These are phyloP conservation scores for Austroboletus eburneus DNA, from an alignment of 768 basidiomycete species.

Conservation along the genomic window DNA sequence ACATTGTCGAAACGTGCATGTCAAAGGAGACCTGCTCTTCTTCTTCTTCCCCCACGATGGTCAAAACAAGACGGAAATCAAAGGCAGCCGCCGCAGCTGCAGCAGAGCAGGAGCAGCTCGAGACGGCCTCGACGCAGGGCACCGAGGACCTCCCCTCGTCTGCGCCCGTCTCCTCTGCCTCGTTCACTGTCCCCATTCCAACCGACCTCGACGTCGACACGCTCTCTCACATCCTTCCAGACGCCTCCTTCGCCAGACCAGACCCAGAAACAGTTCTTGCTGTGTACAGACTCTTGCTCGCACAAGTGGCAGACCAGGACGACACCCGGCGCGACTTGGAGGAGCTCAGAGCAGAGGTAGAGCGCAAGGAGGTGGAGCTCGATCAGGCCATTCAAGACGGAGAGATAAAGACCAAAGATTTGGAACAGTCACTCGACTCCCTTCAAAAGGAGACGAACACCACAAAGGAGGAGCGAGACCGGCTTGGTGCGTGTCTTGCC, in stretches of 20 bases:
- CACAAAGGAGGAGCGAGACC: conserved; percentile 59
- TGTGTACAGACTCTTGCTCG: conserved; percentile 59
- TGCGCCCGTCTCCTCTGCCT: conserved; percentile 18
- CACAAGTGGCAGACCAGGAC: conserved; percentile 54
- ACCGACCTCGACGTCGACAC: conserved; percentile 63
- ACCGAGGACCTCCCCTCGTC: conserved; percentile 34
- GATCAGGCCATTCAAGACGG: conserved; percentile 82
- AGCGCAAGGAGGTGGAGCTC: conserved; percentile 76
- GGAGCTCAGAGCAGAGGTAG: conserved; percentile 59
- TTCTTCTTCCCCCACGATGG: conserved; percentile 23
- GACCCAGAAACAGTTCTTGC: conserved; percentile 56
- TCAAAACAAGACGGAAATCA: conserved; percentile 59
- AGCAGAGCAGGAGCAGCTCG: conserved; percentile 30
- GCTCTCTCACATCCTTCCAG: conserved; percentile 59
- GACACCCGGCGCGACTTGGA: conserved; percentile 60
- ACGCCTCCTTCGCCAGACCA: conserved; percentile 50
- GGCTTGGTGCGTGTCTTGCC: conserved; percentile 50
- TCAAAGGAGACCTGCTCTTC: conserved; percentile 14
- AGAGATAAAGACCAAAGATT: conserved; percentile 55
- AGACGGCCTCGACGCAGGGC: conserved; percentile 31
- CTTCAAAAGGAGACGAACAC: conserved; percentile 53
- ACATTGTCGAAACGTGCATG: conserved; percentile 11
- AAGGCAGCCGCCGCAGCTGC: conserved; percentile 43
- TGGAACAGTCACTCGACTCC: conserved; percentile 49
- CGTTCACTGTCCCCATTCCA: conserved; percentile 47